These are phyloP conservation scores for Monilinia fructigena DNA, from an alignment of 2,329 filamentous ascomycete genomes.

Conservation along the genomic window DNA sequence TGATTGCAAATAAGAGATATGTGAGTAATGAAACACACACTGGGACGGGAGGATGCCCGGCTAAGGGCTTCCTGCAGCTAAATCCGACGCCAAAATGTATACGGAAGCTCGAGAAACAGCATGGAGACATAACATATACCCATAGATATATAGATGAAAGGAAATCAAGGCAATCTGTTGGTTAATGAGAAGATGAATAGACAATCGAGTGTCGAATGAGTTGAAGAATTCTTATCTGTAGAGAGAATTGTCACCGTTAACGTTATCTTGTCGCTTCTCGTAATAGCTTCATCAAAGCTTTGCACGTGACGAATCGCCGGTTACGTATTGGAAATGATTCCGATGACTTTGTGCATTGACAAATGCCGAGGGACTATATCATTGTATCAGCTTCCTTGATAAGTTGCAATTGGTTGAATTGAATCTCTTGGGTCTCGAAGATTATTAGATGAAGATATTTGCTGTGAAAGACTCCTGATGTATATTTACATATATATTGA, in stretches of 20 bases:
- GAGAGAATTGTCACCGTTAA: conserved; percentile 17
- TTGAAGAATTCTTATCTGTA: conserved; percentile 20
- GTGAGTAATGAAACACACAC: conserved; percentile 13
- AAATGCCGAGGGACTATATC: neutral
- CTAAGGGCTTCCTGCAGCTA: conserved; percentile 12
- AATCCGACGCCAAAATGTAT: conserved; percentile 14
- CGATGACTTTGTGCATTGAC: conserved; percentile 11
- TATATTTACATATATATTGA: conserved; percentile 1
- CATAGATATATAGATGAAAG: conserved; percentile 4
- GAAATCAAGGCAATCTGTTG: conserved; percentile 7
- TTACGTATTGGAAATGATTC: conserved; percentile 10
- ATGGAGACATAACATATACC: neutral
- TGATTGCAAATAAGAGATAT: neutral
- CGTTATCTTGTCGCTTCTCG: conserved; percentile 24
- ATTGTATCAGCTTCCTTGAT: neutral
- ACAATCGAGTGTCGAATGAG: conserved; percentile 13
- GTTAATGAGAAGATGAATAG: neutral
- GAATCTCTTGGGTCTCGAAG: neutral
- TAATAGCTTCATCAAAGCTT: conserved; percentile 20
- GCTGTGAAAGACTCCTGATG: neutral
- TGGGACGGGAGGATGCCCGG: neutral
- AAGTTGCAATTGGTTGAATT: neutral
- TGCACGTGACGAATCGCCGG: conserved; percentile 10
- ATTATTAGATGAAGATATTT: neutral
- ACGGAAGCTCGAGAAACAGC: neutral